Base-by-base conservation (phyloP, 164 flowering plant species). In the Saururus chinensis region DNA sequence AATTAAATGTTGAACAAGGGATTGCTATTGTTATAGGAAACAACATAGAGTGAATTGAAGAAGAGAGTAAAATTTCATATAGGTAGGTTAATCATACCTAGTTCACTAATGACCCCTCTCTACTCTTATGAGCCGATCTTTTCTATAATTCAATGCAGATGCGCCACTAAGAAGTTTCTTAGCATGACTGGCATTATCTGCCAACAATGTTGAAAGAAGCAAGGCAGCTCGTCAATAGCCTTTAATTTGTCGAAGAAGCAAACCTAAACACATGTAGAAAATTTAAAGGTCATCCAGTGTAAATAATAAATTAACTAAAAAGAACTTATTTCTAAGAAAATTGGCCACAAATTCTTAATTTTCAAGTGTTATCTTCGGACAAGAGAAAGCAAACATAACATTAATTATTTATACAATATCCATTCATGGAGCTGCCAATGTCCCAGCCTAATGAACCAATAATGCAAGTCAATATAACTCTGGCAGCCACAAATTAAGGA, bases 211-310 rank as follows among this genome's bases (percentile, higher is more conserved):
- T 30, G 92, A 82, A 19, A 79, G 66, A 77, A 91, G 45, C 68
- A 95, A 77, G n/a, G 95, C 77, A 64, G 81, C 86, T 24, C 83
- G 80, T 98, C 98, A 91, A 61, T 79, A 82, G 57, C 84, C 84
- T 78, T 89, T 91, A 40, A 89, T 81, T 67, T 91, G 92, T 58
- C 84, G 75, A 40, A 91, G 76, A 51, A 95, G 80, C 77, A 84
- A 71, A 19, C 95, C 99, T 88, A 75, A 1, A 25, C 41, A 56
- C 9, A 19, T 1, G 1, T 19, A 3, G 59, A 56, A 13, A 19
- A 25, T n/a, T 21, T 9, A 9, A 4, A 60, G 24, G 25, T 40
- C 62, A 40, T 45, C 11, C 59, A 53, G 4, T 6, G 4, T 22
- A 53, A 45, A 45, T 17, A 45, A 45, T 12, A 45, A 17, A 45